A percentile compares a stretch with the other conserved stretches of the same genome.
These are phyloP conservation scores for Aspergillus brunneoviolaceus DNA, from an alignment of 2,329 filamentous ascomycete genomes.

Conservation along the genomic window DNA sequence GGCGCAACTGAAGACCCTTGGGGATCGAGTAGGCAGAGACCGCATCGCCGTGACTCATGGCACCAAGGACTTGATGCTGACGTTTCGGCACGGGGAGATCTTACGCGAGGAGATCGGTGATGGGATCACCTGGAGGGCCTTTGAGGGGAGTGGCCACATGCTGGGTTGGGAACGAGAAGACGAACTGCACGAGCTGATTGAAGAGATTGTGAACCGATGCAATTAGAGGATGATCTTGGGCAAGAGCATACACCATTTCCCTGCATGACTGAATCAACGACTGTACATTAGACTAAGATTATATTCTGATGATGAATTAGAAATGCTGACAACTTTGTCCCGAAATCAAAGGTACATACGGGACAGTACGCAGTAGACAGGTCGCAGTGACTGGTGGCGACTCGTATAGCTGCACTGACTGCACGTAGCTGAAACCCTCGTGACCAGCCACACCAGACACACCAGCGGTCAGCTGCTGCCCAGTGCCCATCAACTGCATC, in stretches of 20 bases:
- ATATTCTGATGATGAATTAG: not conserved
- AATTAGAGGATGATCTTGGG: not conserved
- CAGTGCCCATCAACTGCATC: not conserved
- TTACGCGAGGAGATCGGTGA: conserved; percentile 67
- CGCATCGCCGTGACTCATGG: conserved; percentile 79
- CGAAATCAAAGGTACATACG: not conserved
- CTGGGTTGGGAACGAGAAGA: conserved; percentile 67
- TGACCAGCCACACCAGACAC: not conserved
- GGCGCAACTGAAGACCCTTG: conserved; percentile 64
- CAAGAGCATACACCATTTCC: not conserved
- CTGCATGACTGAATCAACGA: not conserved
- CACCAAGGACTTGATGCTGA: conserved; percentile 74
- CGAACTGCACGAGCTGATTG: conserved; percentile 67
- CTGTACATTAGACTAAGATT: not conserved
- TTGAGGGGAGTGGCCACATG: conserved; percentile 74
- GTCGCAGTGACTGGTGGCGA: not conserved
- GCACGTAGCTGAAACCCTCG: not conserved
- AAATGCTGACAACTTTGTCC: not conserved
- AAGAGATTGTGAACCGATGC: conserved; percentile 53
- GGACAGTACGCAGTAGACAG: not conserved
- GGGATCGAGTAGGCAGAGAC: conserved; percentile 67
- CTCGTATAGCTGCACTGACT: not conserved
- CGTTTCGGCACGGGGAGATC: conserved; percentile 65
- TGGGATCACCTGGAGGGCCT: conserved; percentile 52
- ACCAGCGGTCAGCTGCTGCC: not conserved